Evolutionary conservation across 495 filamentous ascomycete species (phyloP), one percentile per base, ranked within the genome.

Genomic region (Daldinia concentrica): DNA sequence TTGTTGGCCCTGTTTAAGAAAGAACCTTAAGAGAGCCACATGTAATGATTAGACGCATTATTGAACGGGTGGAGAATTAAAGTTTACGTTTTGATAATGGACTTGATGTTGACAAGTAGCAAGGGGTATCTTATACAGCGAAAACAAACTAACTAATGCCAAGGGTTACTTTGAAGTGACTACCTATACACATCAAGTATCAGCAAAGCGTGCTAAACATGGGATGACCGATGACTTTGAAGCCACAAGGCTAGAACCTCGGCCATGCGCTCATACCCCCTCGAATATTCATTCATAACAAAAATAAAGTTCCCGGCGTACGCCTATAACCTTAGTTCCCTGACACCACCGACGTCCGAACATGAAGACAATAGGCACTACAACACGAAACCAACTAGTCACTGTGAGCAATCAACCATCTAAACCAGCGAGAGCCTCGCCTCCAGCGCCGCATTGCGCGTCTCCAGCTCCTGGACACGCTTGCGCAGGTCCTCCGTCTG

Each of bases 381-480:
- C 30, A 7, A 1, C 6, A 6, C 6, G 0, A 0, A 9, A 17
- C 58, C 63, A n/a, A 54, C 6, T n/a, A n/a, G n/a, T n/a, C n/a
- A n/a, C n/a, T n/a, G 26, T 6, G 4, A 4, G 1, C 37, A 41
- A 11, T 19, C 19, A 48, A 48, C 17, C 43, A 12, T 48, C 43
- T 48, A 19, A 15, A 48, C 11, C 43, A 62, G 73, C 62, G 74
- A 69, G 41, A 86, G 30, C 65, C 81, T 77, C 14, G 73, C 68
- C 61, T 77, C 82, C 45, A 87, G 74, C n/a, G 74, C 73, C 1
- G 68, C 63, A 74, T 87, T 87, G 71, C 86, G 82, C 37, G 59
- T 70, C 69, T 86, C 82, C 37, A 86, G 73, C 30, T 77, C 73
- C 41, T 82, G 77, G 14, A 87, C 76, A 6, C 74, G 73, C 48